A percentile compares a stretch with the other conserved stretches of the same genome.
Evolutionary conservation across 1,284 basidiomycete genomes (phyloP).

Genomic region (Peniophora sp.): DNA sequence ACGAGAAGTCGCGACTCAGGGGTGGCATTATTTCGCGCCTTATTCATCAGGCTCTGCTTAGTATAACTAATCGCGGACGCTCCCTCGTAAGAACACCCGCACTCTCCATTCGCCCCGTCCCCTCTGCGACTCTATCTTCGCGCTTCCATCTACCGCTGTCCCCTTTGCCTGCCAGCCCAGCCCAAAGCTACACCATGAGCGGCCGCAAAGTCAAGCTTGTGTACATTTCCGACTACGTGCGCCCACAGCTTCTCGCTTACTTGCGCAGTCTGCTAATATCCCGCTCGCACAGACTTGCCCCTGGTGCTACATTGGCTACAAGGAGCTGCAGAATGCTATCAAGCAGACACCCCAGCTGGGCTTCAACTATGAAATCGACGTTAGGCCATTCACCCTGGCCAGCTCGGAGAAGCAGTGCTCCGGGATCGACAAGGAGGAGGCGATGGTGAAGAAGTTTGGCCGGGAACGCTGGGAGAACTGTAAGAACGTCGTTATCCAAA

Average conservation of each 20-base stretch:
- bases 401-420: slow-evolving; percentile 30
- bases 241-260: slow-evolving; percentile 21
- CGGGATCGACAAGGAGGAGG: slow-evolving; percentile 39
- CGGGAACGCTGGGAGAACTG: slow-evolving; percentile 45
- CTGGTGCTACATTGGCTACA: slow-evolving; percentile 70
- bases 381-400: slow-evolving; percentile 65
- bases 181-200: slow-evolving; percentile 7
- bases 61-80: too few species aligned
- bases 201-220: slow-evolving; percentile 51
- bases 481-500: slow-evolving; percentile 35
- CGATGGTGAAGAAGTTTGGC: slow-evolving; percentile 49
- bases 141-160: too few species aligned
- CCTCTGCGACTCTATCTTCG: too few species aligned
- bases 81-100: too few species aligned
- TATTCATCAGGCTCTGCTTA: too few species aligned
- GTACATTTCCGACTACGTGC: slow-evolving; percentile 65
- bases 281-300: slow-evolving; percentile 44
- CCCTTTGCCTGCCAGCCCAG: too few species aligned
- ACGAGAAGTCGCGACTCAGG: too few species aligned
- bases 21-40: too few species aligned
- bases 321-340: slow-evolving; percentile 64
- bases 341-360: slow-evolving; percentile 53
- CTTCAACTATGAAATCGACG: slow-evolving; percentile 63
- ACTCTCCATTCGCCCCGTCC: too few species aligned
- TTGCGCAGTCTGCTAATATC: slow-evolving; percentile 5